Evolutionary conservation across 176 grass and related monocot species (phyloP).

Genomic region (Neostapfia colusana): DNA sequence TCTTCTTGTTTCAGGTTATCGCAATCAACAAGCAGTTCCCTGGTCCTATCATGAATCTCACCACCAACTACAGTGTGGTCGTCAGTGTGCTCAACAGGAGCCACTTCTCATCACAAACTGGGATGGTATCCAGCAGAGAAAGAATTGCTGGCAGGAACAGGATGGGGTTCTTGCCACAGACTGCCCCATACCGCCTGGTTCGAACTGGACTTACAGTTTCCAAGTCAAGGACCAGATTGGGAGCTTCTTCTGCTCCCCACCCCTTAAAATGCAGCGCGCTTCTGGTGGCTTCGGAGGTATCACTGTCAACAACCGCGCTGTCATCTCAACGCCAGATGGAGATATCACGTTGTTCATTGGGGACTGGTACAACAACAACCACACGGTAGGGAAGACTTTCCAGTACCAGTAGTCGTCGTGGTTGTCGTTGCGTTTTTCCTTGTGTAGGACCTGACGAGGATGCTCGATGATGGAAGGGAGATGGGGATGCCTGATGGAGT

Average conservation of each 20-base stretch:
- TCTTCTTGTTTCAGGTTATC: constrained; percentile 55
- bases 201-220: constrained; percentile 98
- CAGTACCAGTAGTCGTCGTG: not conserved
- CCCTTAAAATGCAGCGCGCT: constrained; percentile 73
- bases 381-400: constrained; percentile 40
- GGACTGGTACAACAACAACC: constrained; percentile 95
- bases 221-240: constrained; percentile 98
- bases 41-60: constrained; percentile 69
- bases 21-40: constrained; percentile 82
- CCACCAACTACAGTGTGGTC: constrained; percentile 77
- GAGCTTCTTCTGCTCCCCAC: constrained; percentile 98
- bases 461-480: constrained; percentile 79
- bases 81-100: constrained; percentile 90
- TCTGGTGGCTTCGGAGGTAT: constrained; percentile 80
- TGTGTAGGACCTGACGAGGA: constrained; percentile 67
- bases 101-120: constrained; percentile 71
- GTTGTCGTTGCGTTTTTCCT: not conserved
- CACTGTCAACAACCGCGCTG: constrained; percentile 68
- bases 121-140: constrained; percentile 84
- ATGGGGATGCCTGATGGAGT: constrained; percentile 84
- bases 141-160: constrained; percentile 82
- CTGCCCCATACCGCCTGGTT: constrained; percentile 83
- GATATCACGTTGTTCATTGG: constrained; percentile 85
- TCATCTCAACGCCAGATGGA: constrained; percentile 67
- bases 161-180: constrained; percentile 87